Evolutionary conservation across 2,329 filamentous ascomycete genomes (phyloP), one percentile per base, ranked within the genome.

Genomic region (Fusarium sp.): DNA sequence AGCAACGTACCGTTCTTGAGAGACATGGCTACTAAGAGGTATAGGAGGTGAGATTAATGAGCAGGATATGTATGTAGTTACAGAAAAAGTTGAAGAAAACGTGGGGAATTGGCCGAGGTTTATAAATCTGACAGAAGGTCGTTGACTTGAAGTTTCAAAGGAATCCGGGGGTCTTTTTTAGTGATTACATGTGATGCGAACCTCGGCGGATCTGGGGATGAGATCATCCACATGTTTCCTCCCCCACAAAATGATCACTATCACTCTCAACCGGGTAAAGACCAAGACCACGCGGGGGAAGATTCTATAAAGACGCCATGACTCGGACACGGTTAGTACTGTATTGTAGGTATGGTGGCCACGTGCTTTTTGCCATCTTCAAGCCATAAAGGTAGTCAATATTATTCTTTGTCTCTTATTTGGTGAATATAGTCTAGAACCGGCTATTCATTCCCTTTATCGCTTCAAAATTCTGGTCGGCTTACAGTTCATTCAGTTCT

Each of bases 1-100:
- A 38, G 24, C 43, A 48, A 80, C 85, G 73, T 84, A 92, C 91
- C 87, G 83, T 91, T 90, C 82, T 90, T 90, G 83, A 94, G 86
- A 87, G 89, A 85, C 91, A 94, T 94, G 75, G 72, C 86, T 82
- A 68, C 12, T 46, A 24, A 49, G 25, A 20, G 15, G 13, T 29
- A 54, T 29, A 38, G 34, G n/a, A 18, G n/a, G 20, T 16, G 18
- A 40, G 20, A 68, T 52, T 41, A 22, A 25, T 51, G 32, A 64
- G 12, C 54, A 30, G 18, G 34, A 34, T 38, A 38, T 38, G 22
- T 25, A 54, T 22, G 10, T 30, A 48, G 60, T 41, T 52, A 54
- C 27, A 51, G 20, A 45, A 53, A 53, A 59, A 47, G 27, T 45
- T 46, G 22, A 62, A 40, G 32, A 16, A 27, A 60, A 20, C 53